Percentiles rank a stretch among this genome's conserved stretches.
Evolutionary conservation across 2,329 filamentous ascomycete species (phyloP).

Genomic region (Hawksworthiomyces lignivorus): DNA sequence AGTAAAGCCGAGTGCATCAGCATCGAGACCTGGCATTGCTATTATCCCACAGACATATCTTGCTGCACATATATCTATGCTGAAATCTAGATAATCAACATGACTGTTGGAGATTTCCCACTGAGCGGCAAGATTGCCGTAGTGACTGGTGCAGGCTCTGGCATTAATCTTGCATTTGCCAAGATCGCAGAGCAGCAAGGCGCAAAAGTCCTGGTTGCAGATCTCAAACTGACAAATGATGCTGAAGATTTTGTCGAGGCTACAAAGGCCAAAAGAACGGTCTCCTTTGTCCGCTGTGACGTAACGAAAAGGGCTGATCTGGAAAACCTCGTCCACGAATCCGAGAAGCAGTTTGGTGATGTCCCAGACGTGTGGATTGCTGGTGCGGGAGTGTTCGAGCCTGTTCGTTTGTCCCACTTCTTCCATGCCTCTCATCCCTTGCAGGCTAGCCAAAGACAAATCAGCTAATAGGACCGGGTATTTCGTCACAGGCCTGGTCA

Average conservation of each 20-base stretch:
- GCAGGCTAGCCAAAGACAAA: no score
- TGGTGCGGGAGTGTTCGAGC: constrained; percentile 31
- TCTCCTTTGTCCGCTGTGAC: neutral
- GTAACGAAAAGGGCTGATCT: constrained; percentile 2
- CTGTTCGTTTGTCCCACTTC: no score
- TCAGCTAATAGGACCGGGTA: no score
- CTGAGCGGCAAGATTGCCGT: constrained; percentile 5
- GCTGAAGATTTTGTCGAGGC: neutral
- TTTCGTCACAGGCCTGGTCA: constrained; percentile 19
- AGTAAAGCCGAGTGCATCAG: no score
- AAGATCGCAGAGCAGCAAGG: constrained; percentile 3
- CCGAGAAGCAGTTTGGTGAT: constrained; percentile 13
- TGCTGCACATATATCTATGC: no score
- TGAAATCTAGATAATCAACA: no score
- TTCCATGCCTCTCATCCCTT: no score
- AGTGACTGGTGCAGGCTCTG: constrained; percentile 7
- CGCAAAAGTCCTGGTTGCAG: constrained; percentile 1
- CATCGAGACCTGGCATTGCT: no score
- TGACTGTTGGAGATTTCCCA: constrained; percentile 1
- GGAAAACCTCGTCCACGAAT: constrained; percentile 3
- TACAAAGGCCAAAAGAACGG: neutral
- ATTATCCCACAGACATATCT: no score
- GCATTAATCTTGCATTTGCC: constrained; percentile 7
- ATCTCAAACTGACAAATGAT: neutral
- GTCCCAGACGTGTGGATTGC: constrained; percentile 30